A percentile compares a stretch with the other conserved stretches of the same genome.
These are phyloP conservation scores for Pseudogymnoascus verrucosus DNA, from an alignment of 2,329 filamentous ascomycete genomes.

Conservation along the genomic window DNA sequence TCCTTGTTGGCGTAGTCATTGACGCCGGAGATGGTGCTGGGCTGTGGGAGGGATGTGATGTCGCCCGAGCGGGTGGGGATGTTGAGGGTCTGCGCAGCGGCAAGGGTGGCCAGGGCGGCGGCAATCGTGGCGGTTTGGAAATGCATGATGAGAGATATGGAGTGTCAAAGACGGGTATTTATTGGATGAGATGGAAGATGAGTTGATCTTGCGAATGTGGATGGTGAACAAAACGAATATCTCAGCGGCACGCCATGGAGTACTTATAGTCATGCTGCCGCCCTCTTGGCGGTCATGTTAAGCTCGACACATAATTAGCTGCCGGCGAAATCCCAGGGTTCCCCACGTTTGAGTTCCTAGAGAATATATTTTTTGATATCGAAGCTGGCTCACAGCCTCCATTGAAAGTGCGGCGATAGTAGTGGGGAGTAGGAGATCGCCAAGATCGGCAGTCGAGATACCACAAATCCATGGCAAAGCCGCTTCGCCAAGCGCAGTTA, in stretches of 20 bases:
- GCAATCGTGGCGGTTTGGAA: conserved; percentile 15
- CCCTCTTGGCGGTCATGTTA: background rate
- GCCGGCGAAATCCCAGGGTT: background rate
- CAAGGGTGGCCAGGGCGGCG: conserved; percentile 16
- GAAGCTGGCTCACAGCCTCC: background rate
- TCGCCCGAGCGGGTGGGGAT: conserved; percentile 17
- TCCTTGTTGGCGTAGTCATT: conserved; percentile 20
- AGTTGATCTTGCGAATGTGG: background rate
- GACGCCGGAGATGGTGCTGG: conserved; percentile 13
- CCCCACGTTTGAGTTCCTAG: conserved; percentile 2
- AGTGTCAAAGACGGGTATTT: background rate
- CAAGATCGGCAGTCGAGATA: conserved; percentile 1
- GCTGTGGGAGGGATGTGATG: conserved; percentile 13
- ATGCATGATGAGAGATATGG: conserved; percentile 16
- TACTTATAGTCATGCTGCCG: background rate
- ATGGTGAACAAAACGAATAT: background rate
- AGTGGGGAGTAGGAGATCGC: background rate
- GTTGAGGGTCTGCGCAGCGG: conserved; percentile 17
- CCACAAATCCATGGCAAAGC: background rate
- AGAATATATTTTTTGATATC: conserved; percentile 7
- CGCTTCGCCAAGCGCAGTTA: background rate
- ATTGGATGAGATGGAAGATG: background rate
- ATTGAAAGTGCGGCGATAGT: background rate
- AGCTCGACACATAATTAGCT: conserved; percentile 1
- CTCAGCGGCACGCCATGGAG: background rate